Evolutionary conservation across 2,329 filamentous ascomycete genomes (phyloP), one percentile per base, ranked within the genome.

Genomic region (Diplodia sapinea): DNA sequence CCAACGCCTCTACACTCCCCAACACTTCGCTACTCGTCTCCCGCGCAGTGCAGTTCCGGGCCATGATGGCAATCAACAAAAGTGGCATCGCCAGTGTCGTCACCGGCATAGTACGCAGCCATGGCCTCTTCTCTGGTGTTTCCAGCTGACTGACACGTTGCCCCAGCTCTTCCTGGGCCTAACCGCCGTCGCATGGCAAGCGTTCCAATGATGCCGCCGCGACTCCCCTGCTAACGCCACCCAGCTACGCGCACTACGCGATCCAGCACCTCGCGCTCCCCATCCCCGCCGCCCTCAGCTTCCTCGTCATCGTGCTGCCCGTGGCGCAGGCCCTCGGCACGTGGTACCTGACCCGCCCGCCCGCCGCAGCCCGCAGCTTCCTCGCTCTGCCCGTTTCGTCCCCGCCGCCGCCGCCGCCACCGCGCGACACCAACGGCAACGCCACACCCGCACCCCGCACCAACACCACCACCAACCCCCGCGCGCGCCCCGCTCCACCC

Each of bases 281-380:
- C 0, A 76, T 79, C 55, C 72, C 76, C 3, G 73, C 76, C 68
- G 68, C 75, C 64, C 72, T 78, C 62, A 71, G 72, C 59, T 75
- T 76, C 23, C 72, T 79, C 29, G 72, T 74, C 36, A 71, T 79
- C 47, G 74, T 75, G n/a, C 74, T 79, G 0, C 76, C 78, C 4
- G 79, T 6, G 71, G 74, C 13, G 76, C 76, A 67, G 70, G 79
- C 33, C 72, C 72, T 79, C 61, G 72, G 40, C 61, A 20, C 49
- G 29, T 76, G 69, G 72, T 72, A 23, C 67, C 74, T 55, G 6
- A 57, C 70, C 72, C 64, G 33, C 9, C 61, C 29, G n/a, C 12
- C 17, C 9, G 52, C 31, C 31, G 31, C 31, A 4, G 8, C 31
- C 52, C 7, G 6, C 52, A 6, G 11, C 1, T 9, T 23, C 52